These are phyloP conservation scores for Sutorius australiensis DNA, from an alignment of 768 basidiomycete species.

Conservation along the genomic window DNA sequence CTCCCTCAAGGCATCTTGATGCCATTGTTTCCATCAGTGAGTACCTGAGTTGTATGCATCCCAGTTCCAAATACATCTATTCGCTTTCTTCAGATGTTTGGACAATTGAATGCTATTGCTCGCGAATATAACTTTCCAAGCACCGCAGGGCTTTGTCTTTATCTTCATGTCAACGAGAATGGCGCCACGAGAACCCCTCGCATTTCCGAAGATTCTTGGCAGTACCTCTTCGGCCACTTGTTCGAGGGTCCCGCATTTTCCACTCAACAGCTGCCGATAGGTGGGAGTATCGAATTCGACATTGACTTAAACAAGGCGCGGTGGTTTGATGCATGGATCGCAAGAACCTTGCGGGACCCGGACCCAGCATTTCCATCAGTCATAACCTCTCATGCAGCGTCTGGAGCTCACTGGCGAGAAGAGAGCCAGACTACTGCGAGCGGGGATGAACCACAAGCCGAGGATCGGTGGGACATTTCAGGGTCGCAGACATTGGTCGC, in stretches of 20 bases:
- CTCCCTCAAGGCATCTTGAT: slow-evolving; percentile 67
- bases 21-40: slow-evolving; percentile 71
- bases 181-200: slow-evolving; percentile 60
- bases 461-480: slow-evolving; percentile 33
- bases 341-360: slow-evolving; percentile 46
- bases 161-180: slow-evolving; percentile 59
- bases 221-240: slow-evolving; percentile 61
- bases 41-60: slow-evolving; percentile 2
- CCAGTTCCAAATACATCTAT: neutral
- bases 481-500: slow-evolving; percentile 9
- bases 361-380: slow-evolving; percentile 39
- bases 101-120: slow-evolving; percentile 73
- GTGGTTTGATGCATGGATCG: slow-evolving; percentile 75
- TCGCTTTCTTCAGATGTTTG: slow-evolving; percentile 53
- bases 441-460: slow-evolving; percentile 36
- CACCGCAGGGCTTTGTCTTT: slow-evolving; percentile 73
- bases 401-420: slow-evolving; percentile 40
- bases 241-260: slow-evolving; percentile 41
- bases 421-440: slow-evolving; percentile 52
- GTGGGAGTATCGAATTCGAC: slow-evolving; percentile 84
- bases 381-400: slow-evolving; percentile 37
- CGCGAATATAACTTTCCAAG: slow-evolving; percentile 81
- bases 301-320: slow-evolving; percentile 70
- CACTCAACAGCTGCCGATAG: slow-evolving; percentile 51
- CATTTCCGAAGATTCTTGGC: slow-evolving; percentile 78